A percentile compares a stretch with the other conserved stretches of the same genome.
Evolutionary conservation across 1,139 yeast species (phyloP).

Genomic region (Geotrichum restrictum): DNA sequence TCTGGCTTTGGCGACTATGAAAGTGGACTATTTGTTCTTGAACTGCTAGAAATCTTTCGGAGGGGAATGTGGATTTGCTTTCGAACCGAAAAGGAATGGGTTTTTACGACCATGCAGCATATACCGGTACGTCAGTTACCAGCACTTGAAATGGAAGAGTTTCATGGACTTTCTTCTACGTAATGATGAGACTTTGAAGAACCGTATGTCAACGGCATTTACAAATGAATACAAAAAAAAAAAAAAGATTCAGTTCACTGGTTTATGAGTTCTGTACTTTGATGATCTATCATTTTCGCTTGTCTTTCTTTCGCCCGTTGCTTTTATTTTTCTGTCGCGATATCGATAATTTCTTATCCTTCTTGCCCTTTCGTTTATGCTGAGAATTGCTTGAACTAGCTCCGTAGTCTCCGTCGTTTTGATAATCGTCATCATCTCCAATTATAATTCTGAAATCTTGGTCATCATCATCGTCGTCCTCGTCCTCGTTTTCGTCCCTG

Average conservation of each 20-base stretch:
- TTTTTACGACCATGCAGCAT: conserved; percentile 7
- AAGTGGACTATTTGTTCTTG: conserved; percentile 60
- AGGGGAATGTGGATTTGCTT: conserved; percentile 88
- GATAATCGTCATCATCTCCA: not conserved
- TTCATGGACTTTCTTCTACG: no score
- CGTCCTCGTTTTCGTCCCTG: conserved; percentile 22
- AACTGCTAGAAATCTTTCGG: conserved; percentile 69
- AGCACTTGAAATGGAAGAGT: not conserved
- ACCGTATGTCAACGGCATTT: no score
- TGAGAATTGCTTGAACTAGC: not conserved
- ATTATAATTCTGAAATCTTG: not conserved
- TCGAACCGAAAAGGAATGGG: conserved; percentile 73
- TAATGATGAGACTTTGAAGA: no score
- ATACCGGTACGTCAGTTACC: conserved; percentile 5
- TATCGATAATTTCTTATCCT: not conserved
- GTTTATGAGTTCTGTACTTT: no score
- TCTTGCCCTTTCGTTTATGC: not conserved
- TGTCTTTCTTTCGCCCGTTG: not conserved
- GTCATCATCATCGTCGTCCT: conserved; percentile 6
- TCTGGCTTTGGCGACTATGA: conserved; percentile 45
- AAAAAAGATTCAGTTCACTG: no score
- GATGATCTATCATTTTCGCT: no score
- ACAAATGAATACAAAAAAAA: no score
- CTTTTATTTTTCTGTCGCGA: not conserved
- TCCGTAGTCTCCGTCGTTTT: not conserved